A percentile compares a stretch with the other conserved stretches of the same genome.
Evolutionary conservation across 2,329 filamentous ascomycete species (phyloP).

Genomic region (Gnomoniopsis smithogilvyi): DNA sequence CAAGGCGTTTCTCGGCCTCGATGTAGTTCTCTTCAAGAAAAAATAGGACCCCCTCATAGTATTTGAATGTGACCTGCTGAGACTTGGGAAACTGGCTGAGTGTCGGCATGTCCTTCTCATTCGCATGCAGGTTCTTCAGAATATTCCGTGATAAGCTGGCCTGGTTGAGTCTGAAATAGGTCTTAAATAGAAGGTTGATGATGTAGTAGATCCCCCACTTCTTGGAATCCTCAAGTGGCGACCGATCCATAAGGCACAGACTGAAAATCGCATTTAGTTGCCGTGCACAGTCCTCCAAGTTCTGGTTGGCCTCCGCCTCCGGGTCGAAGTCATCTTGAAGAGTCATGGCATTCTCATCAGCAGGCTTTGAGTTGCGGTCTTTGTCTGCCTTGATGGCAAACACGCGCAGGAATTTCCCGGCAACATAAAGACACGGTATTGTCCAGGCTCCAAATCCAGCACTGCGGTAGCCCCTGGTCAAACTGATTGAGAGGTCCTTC

Average conservation of each 20-base stretch:
- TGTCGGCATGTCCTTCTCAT: conserved; percentile 74
- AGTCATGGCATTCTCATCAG: conserved; percentile 36
- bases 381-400: conserved; percentile 92
- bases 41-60: conserved; percentile 89
- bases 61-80: conserved; percentile 93
- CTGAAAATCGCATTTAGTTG: conserved; percentile 91
- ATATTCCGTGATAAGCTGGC: conserved; percentile 89
- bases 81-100: conserved; percentile 80
- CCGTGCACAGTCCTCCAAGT: conserved; percentile 85
- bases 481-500: conserved; percentile 75
- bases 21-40: conserved; percentile 94
- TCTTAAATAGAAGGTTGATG: conserved; percentile 95
- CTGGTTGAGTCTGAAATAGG: conserved; percentile 93
- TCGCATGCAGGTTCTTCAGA: conserved; percentile 76
- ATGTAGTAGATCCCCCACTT: conserved; percentile 99
- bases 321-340: conserved; percentile 82
- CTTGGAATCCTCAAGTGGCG: conserved; percentile 79
- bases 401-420: conserved; percentile 79
- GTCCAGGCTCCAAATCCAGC: conserved; percentile 83
- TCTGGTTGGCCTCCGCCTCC: conserved; percentile 74
- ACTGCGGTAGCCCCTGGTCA: conserved; percentile 79
- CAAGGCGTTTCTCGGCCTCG: conserved; percentile 77
- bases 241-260: conserved; percentile 87
- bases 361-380: conserved; percentile 46
- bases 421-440: conserved; percentile 83